Conservation (phyloP, 257 asterid species). For the Lantana camara region DNA sequence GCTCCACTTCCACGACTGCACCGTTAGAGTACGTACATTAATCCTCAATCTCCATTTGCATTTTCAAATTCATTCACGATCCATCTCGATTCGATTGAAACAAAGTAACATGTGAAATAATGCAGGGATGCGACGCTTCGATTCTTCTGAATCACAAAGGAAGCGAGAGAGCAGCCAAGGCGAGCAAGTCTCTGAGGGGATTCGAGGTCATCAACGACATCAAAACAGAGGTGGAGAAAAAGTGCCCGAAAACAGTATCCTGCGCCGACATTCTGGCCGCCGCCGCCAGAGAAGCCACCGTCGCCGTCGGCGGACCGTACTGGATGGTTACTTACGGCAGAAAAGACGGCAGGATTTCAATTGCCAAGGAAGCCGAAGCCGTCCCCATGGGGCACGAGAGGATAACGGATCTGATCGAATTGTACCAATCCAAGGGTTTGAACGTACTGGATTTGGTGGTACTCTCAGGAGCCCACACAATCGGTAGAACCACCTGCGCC, state of each 20-base stretch:
- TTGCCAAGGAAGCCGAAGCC: slow-evolving; percentile 38
- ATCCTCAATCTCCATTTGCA: background rate
- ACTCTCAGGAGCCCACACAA: slow-evolving; percentile 84
- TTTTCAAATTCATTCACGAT: background rate
- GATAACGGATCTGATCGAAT: slow-evolving; percentile 46
- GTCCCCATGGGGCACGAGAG: slow-evolving; percentile 55
- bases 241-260: slow-evolving; percentile 57
- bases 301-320: slow-evolving; percentile 50
- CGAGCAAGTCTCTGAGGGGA: slow-evolving; percentile 52
- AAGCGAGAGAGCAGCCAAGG: slow-evolving; percentile 48
- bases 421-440: slow-evolving; percentile 54
- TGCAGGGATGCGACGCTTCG: slow-evolving; percentile 69
- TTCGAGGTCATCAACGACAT: slow-evolving; percentile 51
- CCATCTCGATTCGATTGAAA: too few relatives aligned
- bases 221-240: slow-evolving; percentile 49
- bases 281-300: slow-evolving; percentile 63
- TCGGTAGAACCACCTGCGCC: slow-evolving; percentile 70
- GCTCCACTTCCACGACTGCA: slow-evolving; percentile 64
- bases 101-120: too few relatives aligned
- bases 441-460: slow-evolving; percentile 55
- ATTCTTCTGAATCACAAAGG: slow-evolving; percentile 51
- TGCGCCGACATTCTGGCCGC: slow-evolving; percentile 67
- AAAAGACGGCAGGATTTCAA: slow-evolving; percentile 51
- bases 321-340: slow-evolving; percentile 64
- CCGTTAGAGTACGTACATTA: slow-evolving; percentile 44